A percentile compares a stretch with the other conserved stretches of the same genome.
Conservation (phyloP, 2,329 filamentous ascomycete species). For the Aspergillus terreus region DNA sequence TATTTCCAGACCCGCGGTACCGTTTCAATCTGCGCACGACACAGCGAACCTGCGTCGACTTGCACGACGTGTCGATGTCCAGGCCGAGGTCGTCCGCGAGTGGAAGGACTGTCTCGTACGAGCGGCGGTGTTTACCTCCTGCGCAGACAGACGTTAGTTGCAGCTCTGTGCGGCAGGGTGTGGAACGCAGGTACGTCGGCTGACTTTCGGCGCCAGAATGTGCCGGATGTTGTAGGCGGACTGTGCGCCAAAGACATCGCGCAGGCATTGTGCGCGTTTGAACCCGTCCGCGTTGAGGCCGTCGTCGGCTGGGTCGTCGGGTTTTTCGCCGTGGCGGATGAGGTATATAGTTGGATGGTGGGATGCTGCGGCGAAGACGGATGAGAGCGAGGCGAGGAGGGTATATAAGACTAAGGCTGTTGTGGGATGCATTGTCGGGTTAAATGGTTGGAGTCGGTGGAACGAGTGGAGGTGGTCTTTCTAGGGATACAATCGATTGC, state of each 20-base stretch:
- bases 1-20: conserved; percentile 24
- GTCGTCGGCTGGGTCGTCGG: conserved; percentile 18
- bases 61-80: conserved; percentile 24
- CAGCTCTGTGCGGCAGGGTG: background rate
- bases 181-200: conserved; percentile 12
- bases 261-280: conserved; percentile 26
- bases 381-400: background rate
- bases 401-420: background rate
- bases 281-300: conserved; percentile 22
- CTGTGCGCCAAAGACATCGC: conserved; percentile 20
- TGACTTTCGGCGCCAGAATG: conserved; percentile 26
- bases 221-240: conserved; percentile 24
- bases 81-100: conserved; percentile 26
- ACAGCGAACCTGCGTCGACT: conserved; percentile 20
- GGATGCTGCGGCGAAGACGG: conserved; percentile 4
- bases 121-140: conserved; percentile 16
- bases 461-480: too few species aligned
- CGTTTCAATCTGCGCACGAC: conserved; percentile 16
- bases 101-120: conserved; percentile 23
- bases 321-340: conserved; percentile 31
- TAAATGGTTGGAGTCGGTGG: too few species aligned
- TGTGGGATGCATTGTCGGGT: background rate
- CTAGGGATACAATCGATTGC: too few species aligned
- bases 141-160: background rate
- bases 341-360: conserved; percentile 23